Evolutionary conservation across 257 asterid species (phyloP).

Genomic region (Solanum bulbocastanum): DNA sequence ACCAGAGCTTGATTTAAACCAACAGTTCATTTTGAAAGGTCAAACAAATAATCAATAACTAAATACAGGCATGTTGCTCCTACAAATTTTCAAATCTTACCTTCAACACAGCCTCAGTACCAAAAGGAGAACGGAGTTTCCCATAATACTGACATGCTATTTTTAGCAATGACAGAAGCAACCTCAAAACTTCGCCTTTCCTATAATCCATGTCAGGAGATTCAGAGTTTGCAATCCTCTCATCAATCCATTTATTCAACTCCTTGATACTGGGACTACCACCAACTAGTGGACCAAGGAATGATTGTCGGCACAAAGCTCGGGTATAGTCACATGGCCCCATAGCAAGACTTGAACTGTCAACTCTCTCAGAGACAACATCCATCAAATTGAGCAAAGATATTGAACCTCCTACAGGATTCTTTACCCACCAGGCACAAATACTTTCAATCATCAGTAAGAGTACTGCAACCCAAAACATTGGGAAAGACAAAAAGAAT

Average conservation of each 20-base stretch:
- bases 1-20: not conserved
- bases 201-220: slow-evolving; percentile 40
- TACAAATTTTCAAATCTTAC: slow-evolving; percentile 16
- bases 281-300: slow-evolving; percentile 89
- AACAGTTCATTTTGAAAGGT: not conserved
- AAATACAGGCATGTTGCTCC: not conserved
- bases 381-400: slow-evolving; percentile 72
- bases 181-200: slow-evolving; percentile 58
- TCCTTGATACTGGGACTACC: slow-evolving; percentile 71
- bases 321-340: slow-evolving; percentile 46
- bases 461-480: not conserved
- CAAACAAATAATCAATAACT: not conserved
- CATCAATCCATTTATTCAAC: slow-evolving; percentile 85
- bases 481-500: not conserved
- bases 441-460: slow-evolving; percentile 8
- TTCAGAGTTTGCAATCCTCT: slow-evolving; percentile 48
- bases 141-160: slow-evolving; percentile 83
- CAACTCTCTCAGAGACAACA: slow-evolving; percentile 36
- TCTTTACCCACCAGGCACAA: slow-evolving; percentile 39
- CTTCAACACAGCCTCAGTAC: slow-evolving; percentile 57
- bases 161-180: slow-evolving; percentile 77
- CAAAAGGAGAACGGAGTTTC: slow-evolving; percentile 84
- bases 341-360: slow-evolving; percentile 27
- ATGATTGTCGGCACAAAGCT: slow-evolving; percentile 55
- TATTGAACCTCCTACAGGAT: slow-evolving; percentile 50